These are phyloP conservation scores for Thozetella sp. DNA, from an alignment of 495 filamentous ascomycete genomes.

Conservation along the genomic window DNA sequence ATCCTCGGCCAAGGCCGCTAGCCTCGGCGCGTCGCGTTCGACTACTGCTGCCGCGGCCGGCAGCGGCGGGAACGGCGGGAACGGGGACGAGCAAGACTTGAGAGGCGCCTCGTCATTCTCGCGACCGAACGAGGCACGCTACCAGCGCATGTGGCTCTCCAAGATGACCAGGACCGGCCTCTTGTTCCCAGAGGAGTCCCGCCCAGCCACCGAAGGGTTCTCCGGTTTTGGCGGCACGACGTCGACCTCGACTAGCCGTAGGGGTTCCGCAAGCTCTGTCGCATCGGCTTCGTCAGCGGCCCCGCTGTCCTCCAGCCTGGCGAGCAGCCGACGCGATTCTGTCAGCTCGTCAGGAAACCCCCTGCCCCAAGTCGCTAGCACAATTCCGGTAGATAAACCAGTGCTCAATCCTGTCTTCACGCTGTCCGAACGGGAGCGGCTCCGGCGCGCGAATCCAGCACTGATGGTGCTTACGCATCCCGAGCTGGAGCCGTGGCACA, in stretches of 20 bases:
- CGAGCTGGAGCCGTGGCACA: conserved; percentile 17
- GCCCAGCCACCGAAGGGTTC: conserved; percentile 15
- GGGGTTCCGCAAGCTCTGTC: conserved; percentile 11
- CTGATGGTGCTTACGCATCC: conserved; percentile 23
- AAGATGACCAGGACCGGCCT: conserved; percentile 19
- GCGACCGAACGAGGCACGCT: conserved; percentile 12
- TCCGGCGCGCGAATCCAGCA: conserved; percentile 10
- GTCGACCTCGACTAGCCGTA: conserved; percentile 11
- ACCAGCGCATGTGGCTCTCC: conserved; percentile 21
- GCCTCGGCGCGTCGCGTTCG: background rate
- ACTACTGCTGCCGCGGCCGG: background rate
- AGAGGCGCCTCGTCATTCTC: no score
- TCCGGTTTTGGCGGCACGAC: conserved; percentile 12
- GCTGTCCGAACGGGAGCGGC: conserved; percentile 10
- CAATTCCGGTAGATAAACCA: background rate
- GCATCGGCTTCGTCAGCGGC: conserved; percentile 1
- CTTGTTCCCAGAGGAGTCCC: conserved; percentile 21
- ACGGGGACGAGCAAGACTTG: no score
- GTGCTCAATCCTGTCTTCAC: conserved; percentile 13
- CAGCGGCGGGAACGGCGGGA: background rate
- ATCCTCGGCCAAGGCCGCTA: conserved; percentile 15
- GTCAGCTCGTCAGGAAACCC: background rate
- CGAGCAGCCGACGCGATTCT: background rate
- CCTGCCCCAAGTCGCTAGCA: background rate
- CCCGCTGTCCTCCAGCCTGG: background rate